Evolutionary conservation across 164 flowering plant species (phyloP), one percentile per base, ranked within the genome.

Genomic region (Piper betle): DNA sequence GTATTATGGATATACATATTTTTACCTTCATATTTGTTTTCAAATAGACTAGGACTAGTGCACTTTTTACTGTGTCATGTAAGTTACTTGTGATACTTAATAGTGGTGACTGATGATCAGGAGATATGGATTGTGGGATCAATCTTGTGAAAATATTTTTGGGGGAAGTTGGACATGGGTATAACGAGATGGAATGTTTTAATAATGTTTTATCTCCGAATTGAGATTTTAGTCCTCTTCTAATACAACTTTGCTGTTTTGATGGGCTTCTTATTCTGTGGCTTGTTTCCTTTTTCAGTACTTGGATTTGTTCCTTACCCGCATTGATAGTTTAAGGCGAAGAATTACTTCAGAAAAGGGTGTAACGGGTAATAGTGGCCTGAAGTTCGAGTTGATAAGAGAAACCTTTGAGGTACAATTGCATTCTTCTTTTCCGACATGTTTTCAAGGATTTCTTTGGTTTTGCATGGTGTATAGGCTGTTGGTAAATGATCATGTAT

Each of bases 311-410:
- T 93, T 78, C 71, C 90, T 87, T 59, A 86, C 91, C 25, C 84
- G 99, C 6, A 70, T 86, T 53, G 97, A 93, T 82, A 94, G 96
- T 48, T 71, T 93, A 70, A 79, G 99, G 66, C 71, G 97, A 64
- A 82, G 87, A 76, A 66, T 86, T 37, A 69, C 72, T 43, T 46
- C 37, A 20, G 62, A 70, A 64, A 25, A 38, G 4, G 62, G 50
- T 40, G 73, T 71, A 70, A 61, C 46, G 41, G 79, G 74, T 57
- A 79, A 75, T 57, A 77, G 54, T 64, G 64, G 6, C 40, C 64
- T 80, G 70, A 76, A 83, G 56, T 81, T 67, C 75, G 63, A 77
- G 18, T 25, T 79, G 19, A 76, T 90, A 53, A 79, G 88, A 73
- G 84, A 80, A 40, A 81, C 83, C 42, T 89, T 87, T 78, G 81